Evolutionary conservation across 106 monocot genomes (phyloP), one percentile per base, ranked within the genome.

Genomic region (Agapanthus africanus): DNA sequence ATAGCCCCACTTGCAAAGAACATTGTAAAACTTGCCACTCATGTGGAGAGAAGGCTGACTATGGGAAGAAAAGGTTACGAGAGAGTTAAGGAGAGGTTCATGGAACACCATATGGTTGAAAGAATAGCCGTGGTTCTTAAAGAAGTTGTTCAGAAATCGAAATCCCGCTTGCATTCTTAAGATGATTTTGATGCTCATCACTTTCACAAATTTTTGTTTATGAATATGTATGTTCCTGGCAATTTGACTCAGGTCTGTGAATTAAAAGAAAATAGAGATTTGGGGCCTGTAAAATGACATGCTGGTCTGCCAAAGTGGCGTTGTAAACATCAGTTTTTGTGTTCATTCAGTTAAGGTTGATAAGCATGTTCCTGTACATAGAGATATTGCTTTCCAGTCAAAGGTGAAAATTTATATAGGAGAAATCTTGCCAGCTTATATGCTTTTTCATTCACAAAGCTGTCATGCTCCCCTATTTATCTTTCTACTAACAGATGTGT

Each of bases 71-170:
- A 85, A 67, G 97, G 92, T 14, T 92, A 87, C n/a, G 76, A 81
- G 76, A 77, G 92, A 70, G 92, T 99, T 50, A 89, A 89, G 31
- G 84, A 87, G 26, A 84, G 59, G 72, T 92, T 99, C 67, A 74
- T 92, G 97, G 97, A 99, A 39, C 74, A 87, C 64, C 89, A 92
- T 76, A 97, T 97, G 97, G 86, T 84, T 40, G 50, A 70, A 19
- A 83, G 94, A 71, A 91, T 95, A 42, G 94, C 91, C 2, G 35
- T 59, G 2, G 91, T 91, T 49, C 40, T 95, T 3, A 83, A 88
- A 75, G 61, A 88, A 82, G 71, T 94, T 68, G 65, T 87, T 40
- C 64, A 76, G 61, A 69, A 79, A 72, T 78, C 76, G 54, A 71
- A 79, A 37, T 47, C 15, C 13, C 59, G 37, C 4, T 60, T 65